Evolutionary conservation across 2,329 filamentous ascomycete species (phyloP), one percentile per base, ranked within the genome.

Genomic region (Aspergillus sp.): DNA sequence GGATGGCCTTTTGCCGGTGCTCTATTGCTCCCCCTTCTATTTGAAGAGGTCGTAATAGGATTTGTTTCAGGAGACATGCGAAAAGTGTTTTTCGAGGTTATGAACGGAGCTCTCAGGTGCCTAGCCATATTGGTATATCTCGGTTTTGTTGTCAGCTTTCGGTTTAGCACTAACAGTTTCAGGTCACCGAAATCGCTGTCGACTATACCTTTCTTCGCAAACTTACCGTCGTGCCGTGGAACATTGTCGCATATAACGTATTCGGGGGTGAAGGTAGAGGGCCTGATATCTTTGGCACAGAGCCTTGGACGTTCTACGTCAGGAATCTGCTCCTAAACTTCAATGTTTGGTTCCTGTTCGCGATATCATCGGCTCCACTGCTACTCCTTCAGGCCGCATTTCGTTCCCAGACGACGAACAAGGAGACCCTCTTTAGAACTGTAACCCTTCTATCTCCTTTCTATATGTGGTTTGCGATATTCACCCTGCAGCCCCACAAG

Each of bases 261-360:
- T 93, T 99, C 71, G 89, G 90, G 7, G 86, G 86, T 6, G 83
- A 85, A 0, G 90, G 87, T 33, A 83, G 81, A 70, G 95, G 93
- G 0, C 95, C 95, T 0, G 85, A 96, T 55, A 89, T 99, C 37
- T 99, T 97, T 68, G 95, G 95, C 45, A 96, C 91, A 1, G 95
- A 99, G 75, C 91, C 93, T 1, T 98, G 93, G 95, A 89, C 93
- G 53, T 99, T 97, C 72, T 99, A 99, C 75, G 82, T 96, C 66
- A 89, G 90, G 66, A 99, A 99, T 68, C 79, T 99, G 44, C 78
- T 89, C 15, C 82, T 99, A 58, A 99, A 99, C 78, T 99, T 98
- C 81, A 96, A 98, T 71, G 76, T 96, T 47, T 98, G 93, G 91
- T 93, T 97, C 66, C 70, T 91, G 11, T 81, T 98, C 12, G 93